Conservation (phyloP, 305 asterid genomes). For the Plantago coronopus region DNA sequence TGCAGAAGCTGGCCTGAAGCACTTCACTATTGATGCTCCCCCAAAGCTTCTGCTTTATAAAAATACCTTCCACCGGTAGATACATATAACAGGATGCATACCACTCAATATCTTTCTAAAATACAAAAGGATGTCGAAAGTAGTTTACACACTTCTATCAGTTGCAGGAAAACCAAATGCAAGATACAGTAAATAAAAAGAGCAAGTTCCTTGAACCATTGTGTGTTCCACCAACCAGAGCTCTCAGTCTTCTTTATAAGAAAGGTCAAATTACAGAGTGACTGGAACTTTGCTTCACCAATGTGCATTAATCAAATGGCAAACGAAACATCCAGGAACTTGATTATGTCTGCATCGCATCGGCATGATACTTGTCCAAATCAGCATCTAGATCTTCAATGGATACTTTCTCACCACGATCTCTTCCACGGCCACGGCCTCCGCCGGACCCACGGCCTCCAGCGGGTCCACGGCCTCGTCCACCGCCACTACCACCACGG, state of each 20-base stretch:
- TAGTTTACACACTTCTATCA: constrained; percentile 31
- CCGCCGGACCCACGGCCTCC: constrained; percentile 76
- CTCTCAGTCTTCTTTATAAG: constrained; percentile 31
- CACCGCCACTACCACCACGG: constrained; percentile 71
- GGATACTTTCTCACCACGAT: constrained; percentile 68
- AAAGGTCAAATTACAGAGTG: constrained; percentile 27
- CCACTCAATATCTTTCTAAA: constrained; percentile 6
- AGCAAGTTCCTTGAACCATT: constrained; percentile 29
- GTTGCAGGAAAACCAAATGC: constrained; percentile 27
- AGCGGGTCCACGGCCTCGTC: constrained; percentile 21
- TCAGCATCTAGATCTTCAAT: constrained; percentile 96
- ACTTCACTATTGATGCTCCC: background rate
- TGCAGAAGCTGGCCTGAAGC: background rate
- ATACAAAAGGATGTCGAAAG: constrained; percentile 23
- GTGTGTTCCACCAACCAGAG: constrained; percentile 32
- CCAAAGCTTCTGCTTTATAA: background rate
- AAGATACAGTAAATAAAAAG: constrained; percentile 31
- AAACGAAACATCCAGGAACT: constrained; percentile 16
- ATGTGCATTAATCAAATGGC: constrained; percentile 26
- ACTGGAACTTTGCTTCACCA: constrained; percentile 17
- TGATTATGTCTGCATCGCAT: constrained; percentile 68
- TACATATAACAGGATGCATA: background rate
- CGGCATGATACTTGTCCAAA: constrained; percentile 80
- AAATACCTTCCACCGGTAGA: background rate
- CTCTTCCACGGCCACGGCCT: constrained; percentile 59